A percentile compares a stretch with the other conserved stretches of the same genome.
phyloP scores from a whole-genome alignment of 1,139 yeast species.

The Ashbya aceris region DNA sequence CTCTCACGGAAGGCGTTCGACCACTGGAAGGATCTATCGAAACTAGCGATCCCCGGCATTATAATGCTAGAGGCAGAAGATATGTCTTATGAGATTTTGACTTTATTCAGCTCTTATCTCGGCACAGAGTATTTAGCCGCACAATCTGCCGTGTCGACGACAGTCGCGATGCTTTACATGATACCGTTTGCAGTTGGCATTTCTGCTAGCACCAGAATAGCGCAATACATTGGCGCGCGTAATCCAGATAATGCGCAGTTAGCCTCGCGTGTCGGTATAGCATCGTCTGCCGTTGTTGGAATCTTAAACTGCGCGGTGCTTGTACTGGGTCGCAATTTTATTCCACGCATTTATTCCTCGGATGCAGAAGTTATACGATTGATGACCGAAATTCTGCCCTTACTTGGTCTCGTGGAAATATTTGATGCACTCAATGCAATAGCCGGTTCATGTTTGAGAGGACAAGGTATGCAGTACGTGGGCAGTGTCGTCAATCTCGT shows the following conservation, averaged over 20 bases:
- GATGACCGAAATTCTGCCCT: constrained; percentile 51
- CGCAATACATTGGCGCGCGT: constrained; percentile 78
- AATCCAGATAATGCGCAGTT: constrained; percentile 53
- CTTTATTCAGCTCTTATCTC: constrained; percentile 64
- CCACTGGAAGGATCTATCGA: constrained; percentile 52
- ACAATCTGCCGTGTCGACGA: constrained; percentile 76
- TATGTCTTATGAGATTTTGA: constrained; percentile 62
- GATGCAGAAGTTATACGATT: constrained; percentile 54
- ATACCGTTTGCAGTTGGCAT: constrained; percentile 84
- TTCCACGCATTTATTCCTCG: constrained; percentile 61
- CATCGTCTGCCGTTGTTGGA: constrained; percentile 52
- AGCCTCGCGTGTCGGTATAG: constrained; percentile 57
- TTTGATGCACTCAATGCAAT: constrained; percentile 79
- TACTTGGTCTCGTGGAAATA: constrained; percentile 63
- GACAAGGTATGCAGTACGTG: constrained; percentile 75
- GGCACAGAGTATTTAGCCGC: constrained; percentile 83
- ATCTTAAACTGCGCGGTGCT: constrained; percentile 45
- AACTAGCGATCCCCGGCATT: constrained; percentile 62
- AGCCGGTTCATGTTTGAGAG: constrained; percentile 76
- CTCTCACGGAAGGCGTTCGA: constrained; percentile 39
- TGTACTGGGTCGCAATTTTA: constrained; percentile 41
- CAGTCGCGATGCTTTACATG: constrained; percentile 75
- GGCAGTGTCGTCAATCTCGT: constrained; percentile 75
- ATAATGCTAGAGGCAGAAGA: constrained; percentile 70
- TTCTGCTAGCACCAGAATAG: constrained; percentile 79